phyloP scores from a whole-genome alignment of 768 basidiomycete species.

The Trametes villosa region DNA sequence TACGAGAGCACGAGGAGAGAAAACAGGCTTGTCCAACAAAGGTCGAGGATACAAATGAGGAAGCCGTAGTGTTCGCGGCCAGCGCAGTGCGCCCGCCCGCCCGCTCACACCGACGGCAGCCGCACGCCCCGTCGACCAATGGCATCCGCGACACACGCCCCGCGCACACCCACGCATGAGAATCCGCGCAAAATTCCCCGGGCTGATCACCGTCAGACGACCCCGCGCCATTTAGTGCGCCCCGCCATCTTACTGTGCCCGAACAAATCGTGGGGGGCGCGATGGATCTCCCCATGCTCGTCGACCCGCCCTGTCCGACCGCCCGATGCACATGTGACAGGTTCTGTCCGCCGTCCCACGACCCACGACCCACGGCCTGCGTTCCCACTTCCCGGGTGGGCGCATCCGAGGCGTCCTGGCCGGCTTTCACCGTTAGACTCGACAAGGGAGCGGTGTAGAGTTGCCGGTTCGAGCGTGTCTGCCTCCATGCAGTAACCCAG shows the following conservation, averaged over 20 bases:
- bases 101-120: conserved; percentile 21
- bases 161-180: conserved; percentile 18
- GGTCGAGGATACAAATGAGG: conserved; percentile 9
- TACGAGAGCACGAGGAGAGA: not conserved
- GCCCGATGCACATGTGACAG: conserved; percentile 2
- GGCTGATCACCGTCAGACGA: conserved; percentile 22
- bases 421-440: conserved; percentile 24
- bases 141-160: not conserved
- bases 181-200: conserved; percentile 13
- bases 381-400: conserved; percentile 3
- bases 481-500: not conserved
- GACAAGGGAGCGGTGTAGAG: conserved; percentile 17
- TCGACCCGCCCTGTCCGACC: conserved; percentile 3
- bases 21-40: conserved; percentile 12
- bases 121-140: conserved; percentile 4
- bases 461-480: conserved; percentile 19
- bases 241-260: conserved; percentile 14
- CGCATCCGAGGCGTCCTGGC: conserved; percentile 3
- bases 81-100: not conserved
- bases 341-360: conserved; percentile 14
- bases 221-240: conserved; percentile 5
- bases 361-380: not conserved
- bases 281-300: not conserved
- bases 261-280: conserved; percentile 11
- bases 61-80: conserved; percentile 11